Percentiles rank a stretch among this genome's conserved stretches.
Conservation (phyloP, 257 asterid species). For the Cruciata laevipes region DNA sequence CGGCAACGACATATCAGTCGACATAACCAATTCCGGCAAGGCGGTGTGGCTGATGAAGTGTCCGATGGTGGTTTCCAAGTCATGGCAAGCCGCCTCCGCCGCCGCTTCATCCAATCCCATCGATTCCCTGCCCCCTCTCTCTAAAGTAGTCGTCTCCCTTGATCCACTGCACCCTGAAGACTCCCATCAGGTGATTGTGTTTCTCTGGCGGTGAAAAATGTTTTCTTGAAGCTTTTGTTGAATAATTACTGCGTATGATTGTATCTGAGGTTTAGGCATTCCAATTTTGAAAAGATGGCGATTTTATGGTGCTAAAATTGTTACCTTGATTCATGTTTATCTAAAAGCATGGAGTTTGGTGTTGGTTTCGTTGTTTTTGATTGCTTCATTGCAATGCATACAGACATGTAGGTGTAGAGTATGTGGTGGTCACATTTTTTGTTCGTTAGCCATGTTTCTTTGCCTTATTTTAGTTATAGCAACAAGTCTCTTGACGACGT, state of each 20-base stretch:
- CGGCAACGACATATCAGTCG: conserved; percentile 27
- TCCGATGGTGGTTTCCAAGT: conserved; percentile 73
- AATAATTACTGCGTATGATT: neutral
- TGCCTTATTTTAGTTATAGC: neutral
- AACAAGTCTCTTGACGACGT: neutral
- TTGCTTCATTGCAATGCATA: neutral
- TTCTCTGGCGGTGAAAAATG: neutral
- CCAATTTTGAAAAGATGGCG: neutral
- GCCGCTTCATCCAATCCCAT: conserved; percentile 25
- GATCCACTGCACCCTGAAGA: conserved; percentile 66
- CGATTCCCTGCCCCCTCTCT: conserved; percentile 44
- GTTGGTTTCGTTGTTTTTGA: neutral
- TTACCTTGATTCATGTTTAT: neutral
- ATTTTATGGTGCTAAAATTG: neutral
- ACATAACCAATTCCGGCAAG: conserved; percentile 52
- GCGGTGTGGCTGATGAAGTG: conserved; percentile 92
- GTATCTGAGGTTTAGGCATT: neutral
- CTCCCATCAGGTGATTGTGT: conserved; percentile 41
- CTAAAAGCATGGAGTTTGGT: neutral
- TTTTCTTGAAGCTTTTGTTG: neutral
- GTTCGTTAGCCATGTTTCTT: neutral
- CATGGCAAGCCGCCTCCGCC: conserved; percentile 68
- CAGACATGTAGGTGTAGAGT: neutral
- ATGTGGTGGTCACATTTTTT: too few species aligned
- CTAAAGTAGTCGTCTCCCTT: conserved; percentile 76